Base-by-base conservation (phyloP, 495 filamentous ascomycete genomes). In the Pyrenula massariospora region DNA sequence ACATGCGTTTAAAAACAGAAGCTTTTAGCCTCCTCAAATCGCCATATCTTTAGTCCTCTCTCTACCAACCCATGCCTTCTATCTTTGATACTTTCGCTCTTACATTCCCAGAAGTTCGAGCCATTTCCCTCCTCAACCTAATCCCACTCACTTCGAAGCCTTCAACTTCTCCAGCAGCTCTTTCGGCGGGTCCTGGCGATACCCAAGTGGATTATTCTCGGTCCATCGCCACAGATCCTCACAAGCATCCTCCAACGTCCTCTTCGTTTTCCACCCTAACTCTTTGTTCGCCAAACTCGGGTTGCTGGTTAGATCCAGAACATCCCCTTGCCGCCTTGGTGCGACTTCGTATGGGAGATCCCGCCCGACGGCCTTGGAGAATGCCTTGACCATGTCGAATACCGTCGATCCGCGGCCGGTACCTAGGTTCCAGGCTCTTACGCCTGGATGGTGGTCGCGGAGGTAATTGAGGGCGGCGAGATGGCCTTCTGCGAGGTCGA, bases 331-430 rank as follows among this genome's bases (percentile, higher is more conserved):
- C 66, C 93, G 81, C 61, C 94, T 80, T 22, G 78, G 83, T 10
- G 85, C 90, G 47, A 96, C 86, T 65, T 96, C 78, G 73, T 96
- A 97, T 24, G 88, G 82, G 21, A 97, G 77, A 56, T 92, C 82
- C 48, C 80, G 83, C 55, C 93, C 92, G 24, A 96, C 89, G 25
- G 89, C 88, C 36, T 79, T 71, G 66, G 83, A 88, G 76, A 98
- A 98, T 57, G 94, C 89, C 56, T 88, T 87, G 80, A 98, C 86
- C 81, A 98, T 98, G 65, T 98, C 90, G 70, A 89, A 92, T 31
- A 98, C 93, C 11, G 94, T 97, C 70, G 85, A 91, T 58, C 93
- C 93, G 64, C 84, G 86, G 42, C 93, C 93, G n/a, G 91, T 96
- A 22, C 93, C 93, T 56, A 98, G 68, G 75, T 98, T 98, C 94